These are phyloP conservation scores for Ceratocystis albifundus DNA, from an alignment of 2,329 filamentous ascomycete genomes.

Conservation along the genomic window DNA sequence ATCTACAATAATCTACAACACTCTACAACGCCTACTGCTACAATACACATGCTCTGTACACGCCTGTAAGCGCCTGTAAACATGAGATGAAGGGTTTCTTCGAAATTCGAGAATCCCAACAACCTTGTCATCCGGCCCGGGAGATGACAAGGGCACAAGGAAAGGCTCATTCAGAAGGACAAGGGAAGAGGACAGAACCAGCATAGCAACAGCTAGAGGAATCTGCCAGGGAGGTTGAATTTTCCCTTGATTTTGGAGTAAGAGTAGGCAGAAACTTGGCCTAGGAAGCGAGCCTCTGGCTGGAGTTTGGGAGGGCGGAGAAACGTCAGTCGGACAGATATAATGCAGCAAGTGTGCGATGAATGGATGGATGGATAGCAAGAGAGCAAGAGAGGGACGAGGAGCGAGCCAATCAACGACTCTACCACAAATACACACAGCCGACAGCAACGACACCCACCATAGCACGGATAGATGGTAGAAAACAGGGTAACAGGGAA, in stretches of 20 bases:
- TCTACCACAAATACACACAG: background rate
- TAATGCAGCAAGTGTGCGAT: no score
- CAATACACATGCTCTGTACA: no score
- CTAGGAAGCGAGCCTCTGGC: no score
- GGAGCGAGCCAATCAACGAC: background rate
- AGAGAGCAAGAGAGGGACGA: conserved; percentile 16
- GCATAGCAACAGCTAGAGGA: background rate
- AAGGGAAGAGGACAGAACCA: no score
- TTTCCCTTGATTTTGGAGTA: background rate
- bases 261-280: no score
- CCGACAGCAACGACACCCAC: background rate
- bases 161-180: background rate
- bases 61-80: background rate
- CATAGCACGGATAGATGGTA: conserved; percentile 15
- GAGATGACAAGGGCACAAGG: conserved; percentile 1
- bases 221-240: background rate
- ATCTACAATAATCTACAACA: no score
- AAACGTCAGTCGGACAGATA: no score
- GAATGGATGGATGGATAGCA: no score
- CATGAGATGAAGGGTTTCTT: conserved; percentile 9
- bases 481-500: background rate
- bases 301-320: no score
- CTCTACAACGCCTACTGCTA: no score
- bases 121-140: background rate
- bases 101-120: background rate